Evolutionary conservation across 2,329 filamentous ascomycete species (phyloP).

Genomic region (Leptographium wingfieldii): DNA sequence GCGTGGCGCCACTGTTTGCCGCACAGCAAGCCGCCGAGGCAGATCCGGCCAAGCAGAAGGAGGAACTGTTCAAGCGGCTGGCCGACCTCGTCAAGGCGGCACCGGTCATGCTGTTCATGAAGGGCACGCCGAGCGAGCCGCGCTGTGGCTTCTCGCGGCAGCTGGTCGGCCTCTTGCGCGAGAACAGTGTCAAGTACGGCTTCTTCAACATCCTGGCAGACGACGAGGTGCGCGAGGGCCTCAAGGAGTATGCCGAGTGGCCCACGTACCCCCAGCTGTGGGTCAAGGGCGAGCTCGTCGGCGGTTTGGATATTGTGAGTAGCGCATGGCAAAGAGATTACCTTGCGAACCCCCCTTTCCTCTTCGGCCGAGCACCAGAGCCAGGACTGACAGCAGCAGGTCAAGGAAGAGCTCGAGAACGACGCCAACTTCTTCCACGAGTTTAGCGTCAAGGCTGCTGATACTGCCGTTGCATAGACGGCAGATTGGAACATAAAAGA

Average conservation of each 20-base stretch:
- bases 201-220: constrained; percentile 99
- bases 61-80: constrained; percentile 73
- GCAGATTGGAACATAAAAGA: not conserved
- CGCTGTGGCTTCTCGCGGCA: constrained; percentile 95
- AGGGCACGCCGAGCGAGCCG: constrained; percentile 89
- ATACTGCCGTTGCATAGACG: constrained; percentile 15
- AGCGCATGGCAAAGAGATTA: not conserved
- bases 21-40: constrained; percentile 18
- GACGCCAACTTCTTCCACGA: constrained; percentile 71
- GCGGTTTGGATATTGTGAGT: constrained; percentile 88
- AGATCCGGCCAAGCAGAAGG: constrained; percentile 53
- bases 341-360: not conserved
- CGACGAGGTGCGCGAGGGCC: constrained; percentile 87
- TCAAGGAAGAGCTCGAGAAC: constrained; percentile 84
- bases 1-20: constrained; percentile 18
- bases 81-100: constrained; percentile 84
- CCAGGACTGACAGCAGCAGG: constrained; percentile 32
- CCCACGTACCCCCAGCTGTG: constrained; percentile 95
- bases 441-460: constrained; percentile 44
- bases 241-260: constrained; percentile 98
- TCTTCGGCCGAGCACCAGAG: not conserved
- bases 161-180: constrained; percentile 72
- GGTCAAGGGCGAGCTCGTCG: constrained; percentile 79
- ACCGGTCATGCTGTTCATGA: constrained; percentile 99
- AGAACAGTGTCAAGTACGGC: constrained; percentile 87